Percentiles rank a stretch among this genome's conserved stretches.
Evolutionary conservation across 1,284 basidiomycete genomes (phyloP).

Genomic region (Cutaneotrichosporon daszewskae): DNA sequence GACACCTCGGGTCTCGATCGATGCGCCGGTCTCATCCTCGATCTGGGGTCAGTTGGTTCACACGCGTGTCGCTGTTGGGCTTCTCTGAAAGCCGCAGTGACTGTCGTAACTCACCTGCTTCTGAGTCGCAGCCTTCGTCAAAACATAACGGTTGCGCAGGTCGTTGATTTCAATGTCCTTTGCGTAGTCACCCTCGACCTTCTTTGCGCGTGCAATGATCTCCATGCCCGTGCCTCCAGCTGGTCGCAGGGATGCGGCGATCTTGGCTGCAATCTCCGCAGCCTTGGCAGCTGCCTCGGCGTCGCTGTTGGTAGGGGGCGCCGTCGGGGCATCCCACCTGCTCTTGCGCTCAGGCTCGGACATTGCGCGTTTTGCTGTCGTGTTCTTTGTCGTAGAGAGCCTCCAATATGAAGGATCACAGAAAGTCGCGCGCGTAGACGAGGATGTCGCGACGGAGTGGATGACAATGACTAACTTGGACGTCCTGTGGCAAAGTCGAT

Average conservation of each 20-base stretch:
- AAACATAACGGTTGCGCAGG: conserved; percentile 85
- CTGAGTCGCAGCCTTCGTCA: conserved; percentile 92
- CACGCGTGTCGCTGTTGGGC: background rate
- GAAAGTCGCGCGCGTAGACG: too few relatives aligned
- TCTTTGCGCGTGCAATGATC: conserved; percentile 55
- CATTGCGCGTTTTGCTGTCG: conserved; percentile 2
- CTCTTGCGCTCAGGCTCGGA: conserved; percentile 18
- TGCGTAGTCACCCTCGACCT: conserved; percentile 74
- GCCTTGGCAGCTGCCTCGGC: conserved; percentile 60
- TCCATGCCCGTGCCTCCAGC: conserved; percentile 46
- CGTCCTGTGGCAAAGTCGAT: conserved; percentile 1
- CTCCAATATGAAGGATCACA: too few relatives aligned
- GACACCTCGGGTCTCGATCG: conserved; percentile 81
- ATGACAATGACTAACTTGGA: conserved; percentile 1
- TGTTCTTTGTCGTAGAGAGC: background rate
- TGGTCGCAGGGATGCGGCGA: conserved; percentile 67
- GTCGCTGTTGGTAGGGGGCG: conserved; percentile 57
- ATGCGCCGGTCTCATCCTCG: conserved; percentile 80
- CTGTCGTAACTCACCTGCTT: conserved; percentile 67
- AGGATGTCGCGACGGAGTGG: background rate
- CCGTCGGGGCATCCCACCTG: conserved; percentile 14
- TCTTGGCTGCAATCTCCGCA: conserved; percentile 76
- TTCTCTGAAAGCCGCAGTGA: background rate
- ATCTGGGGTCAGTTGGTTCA: conserved; percentile 54
- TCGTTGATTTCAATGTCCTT: conserved; percentile 98